These are phyloP conservation scores for Globisporangium rhizosaccharum DNA, from an alignment of 352 stramenopile species.

Conservation along the genomic window DNA sequence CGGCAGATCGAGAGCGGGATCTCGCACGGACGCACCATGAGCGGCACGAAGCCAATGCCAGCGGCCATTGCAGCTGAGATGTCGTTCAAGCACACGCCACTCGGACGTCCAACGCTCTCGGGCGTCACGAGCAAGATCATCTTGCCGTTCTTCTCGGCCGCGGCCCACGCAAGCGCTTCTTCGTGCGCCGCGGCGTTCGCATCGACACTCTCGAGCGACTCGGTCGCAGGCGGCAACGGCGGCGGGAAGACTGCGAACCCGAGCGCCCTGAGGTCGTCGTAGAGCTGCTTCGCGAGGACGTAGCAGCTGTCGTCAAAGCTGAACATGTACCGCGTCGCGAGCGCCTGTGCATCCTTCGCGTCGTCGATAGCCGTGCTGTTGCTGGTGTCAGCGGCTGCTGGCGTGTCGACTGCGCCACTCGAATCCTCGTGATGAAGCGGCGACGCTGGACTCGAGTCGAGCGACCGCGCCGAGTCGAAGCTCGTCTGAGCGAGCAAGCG, in stretches of 20 bases:
- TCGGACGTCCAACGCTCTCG: slow-evolving; percentile 60
- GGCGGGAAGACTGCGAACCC: slow-evolving; percentile 44
- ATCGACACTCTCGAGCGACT: slow-evolving; percentile 7
- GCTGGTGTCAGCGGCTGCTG: too few relatives aligned
- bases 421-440: too few relatives aligned
- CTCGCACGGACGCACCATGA: slow-evolving; percentile 68
- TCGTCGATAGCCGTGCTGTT: neutral
- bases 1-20: slow-evolving; percentile 78
- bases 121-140: slow-evolving; percentile 64
- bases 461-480: slow-evolving; percentile 11
- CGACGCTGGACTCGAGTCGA: slow-evolving; percentile 7
- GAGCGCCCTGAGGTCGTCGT: slow-evolving; percentile 35
- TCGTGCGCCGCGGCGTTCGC: slow-evolving; percentile 21
- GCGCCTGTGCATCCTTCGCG: neutral
- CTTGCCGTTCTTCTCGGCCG: slow-evolving; percentile 54
- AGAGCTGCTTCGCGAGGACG: slow-evolving; percentile 42
- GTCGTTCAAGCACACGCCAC: slow-evolving; percentile 64
- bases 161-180: slow-evolving; percentile 57
- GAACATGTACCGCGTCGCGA: slow-evolving; percentile 46
- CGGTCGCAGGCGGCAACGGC: slow-evolving; percentile 7
- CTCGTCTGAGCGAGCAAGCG: slow-evolving; percentile 31
- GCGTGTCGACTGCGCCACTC: too few relatives aligned
- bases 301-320: slow-evolving; percentile 68
- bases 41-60: slow-evolving; percentile 60
- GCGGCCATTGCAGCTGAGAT: slow-evolving; percentile 66